Evolutionary conservation across 2,329 filamentous ascomycete species (phyloP), one percentile per base, ranked within the genome.

Genomic region (Cordyceps farinosa): DNA sequence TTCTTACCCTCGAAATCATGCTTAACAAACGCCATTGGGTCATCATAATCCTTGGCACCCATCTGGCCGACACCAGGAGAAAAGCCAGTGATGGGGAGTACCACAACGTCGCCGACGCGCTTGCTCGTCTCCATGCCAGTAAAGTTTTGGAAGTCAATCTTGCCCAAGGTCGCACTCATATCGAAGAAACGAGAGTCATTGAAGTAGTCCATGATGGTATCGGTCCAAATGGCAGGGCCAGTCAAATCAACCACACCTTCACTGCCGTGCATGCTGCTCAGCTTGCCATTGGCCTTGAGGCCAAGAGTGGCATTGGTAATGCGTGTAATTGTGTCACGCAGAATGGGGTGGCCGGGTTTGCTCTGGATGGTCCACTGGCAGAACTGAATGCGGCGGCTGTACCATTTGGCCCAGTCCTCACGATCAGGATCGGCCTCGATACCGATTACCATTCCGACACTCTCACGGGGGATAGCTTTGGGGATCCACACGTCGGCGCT

Each of bases 321-420:
- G 68, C 88, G 89, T 15, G 90, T 83, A 38, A 99, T 92, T 65
- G 97, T 86, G 65, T 97, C 91, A 66, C 93, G 87, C 64, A 99
- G 83, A 13, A 97, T 87, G 0, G 95, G 95, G 74, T 99, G 95
- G 11, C 95, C 95, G 0, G 94, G 90, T 77, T 99, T 99, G 63
- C 90, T 82, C 76, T 98, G 94, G 66, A 99, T 97, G 1, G 95
- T 99, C 95, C 95, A 99, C 76, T 99, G 95, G 78, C 95, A 99
- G 77, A 99, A 98, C 74, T 98, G 95, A 65, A 99, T 93, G 67
- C 94, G 87, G 65, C 95, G 90, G 67, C 92, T 95, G 80, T 98
- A 99, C 95, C 94, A 98, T 1, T 97, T 82, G 42, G 87, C 84
- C 95, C 95, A 99, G 75, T 99, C 95, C 3, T 86, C 85, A 54